Conservation (phyloP, 495 filamentous ascomycete species). For the Aspergillus haitiensis region DNA sequence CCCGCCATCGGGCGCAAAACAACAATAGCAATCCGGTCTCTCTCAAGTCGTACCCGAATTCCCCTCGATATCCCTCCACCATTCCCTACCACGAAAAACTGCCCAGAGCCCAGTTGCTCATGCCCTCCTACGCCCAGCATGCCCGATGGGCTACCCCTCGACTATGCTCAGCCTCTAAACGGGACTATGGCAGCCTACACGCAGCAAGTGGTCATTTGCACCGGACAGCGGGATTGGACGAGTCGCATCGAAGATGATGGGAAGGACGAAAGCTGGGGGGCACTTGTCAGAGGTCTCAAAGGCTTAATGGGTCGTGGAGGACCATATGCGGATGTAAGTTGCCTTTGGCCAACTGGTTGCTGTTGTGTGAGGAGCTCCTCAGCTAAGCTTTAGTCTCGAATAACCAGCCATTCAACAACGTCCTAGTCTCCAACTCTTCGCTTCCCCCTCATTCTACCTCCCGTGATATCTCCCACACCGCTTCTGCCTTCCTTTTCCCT, state of each 20-base stretch:
- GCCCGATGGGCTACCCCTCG: constrained; percentile 73
- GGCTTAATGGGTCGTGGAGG: constrained; percentile 64
- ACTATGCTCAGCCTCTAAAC: constrained; percentile 64
- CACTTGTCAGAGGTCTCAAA: constrained; percentile 71
- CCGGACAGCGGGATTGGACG: constrained; percentile 78
- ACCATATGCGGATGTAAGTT: constrained; percentile 67
- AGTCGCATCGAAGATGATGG: constrained; percentile 67
- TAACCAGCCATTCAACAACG: constrained; percentile 72
- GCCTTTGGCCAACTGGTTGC: constrained; percentile 3
- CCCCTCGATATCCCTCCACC: constrained; percentile 44
- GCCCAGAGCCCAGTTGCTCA: constrained; percentile 69
- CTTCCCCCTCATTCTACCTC: constrained; percentile 51
- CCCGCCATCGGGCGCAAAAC: neutral
- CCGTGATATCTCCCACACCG: constrained; percentile 39
- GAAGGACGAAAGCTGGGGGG: constrained; percentile 39
- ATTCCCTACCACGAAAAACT: constrained; percentile 54
- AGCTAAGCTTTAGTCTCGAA: constrained; percentile 11
- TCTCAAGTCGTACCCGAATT: constrained; percentile 26
- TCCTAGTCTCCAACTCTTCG: constrained; percentile 71
- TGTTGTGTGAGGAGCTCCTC: neutral
- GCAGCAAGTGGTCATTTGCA: constrained; percentile 80
- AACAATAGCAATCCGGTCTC: constrained; percentile 19
- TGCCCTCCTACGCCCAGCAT: constrained; percentile 65
- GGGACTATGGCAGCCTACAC: constrained; percentile 77
- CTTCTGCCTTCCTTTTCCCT: constrained; percentile 72